phyloP scores from a whole-genome alignment of 2,329 filamentous ascomycete species.

The Bipolaris bicolor region DNA sequence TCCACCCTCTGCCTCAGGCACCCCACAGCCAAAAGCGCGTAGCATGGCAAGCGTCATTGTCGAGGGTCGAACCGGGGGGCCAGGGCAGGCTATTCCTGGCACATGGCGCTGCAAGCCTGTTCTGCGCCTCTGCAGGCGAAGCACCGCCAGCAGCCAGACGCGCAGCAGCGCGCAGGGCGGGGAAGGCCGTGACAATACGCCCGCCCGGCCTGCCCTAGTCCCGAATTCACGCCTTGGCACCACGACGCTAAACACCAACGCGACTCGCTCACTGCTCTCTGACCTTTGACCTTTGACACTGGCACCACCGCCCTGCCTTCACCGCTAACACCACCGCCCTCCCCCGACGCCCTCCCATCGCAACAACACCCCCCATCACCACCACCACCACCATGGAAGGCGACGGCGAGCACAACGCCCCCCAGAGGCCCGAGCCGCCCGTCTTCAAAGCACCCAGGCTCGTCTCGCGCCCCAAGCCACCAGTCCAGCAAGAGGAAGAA shows the following conservation, averaged over 20 bases:
- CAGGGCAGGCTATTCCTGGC: conserved; percentile 9
- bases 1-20: too few species aligned
- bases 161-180: conserved; percentile 7
- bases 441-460: conserved; percentile 43
- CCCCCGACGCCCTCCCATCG: background rate
- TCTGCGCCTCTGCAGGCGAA: conserved; percentile 1
- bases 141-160: background rate
- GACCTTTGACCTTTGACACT: background rate
- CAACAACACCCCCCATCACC: background rate
- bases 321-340: background rate
- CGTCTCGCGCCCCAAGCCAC: conserved; percentile 62
- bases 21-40: background rate
- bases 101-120: conserved; percentile 1
- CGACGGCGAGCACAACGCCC: conserved; percentile 28
- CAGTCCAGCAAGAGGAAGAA: conserved; percentile 80
- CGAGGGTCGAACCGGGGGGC: background rate
- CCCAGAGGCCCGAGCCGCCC: conserved; percentile 26
- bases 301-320: background rate
- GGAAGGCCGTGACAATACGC: conserved; percentile 9
- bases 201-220: conserved; percentile 2
- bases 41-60: background rate
- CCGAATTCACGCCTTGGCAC: conserved; percentile 6
- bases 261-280: background rate
- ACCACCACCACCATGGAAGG: conserved; percentile 37
- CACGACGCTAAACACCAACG: background rate